Evolutionary conservation across 768 basidiomycete genomes (phyloP).

Genomic region (Lentinus tigrinus): DNA sequence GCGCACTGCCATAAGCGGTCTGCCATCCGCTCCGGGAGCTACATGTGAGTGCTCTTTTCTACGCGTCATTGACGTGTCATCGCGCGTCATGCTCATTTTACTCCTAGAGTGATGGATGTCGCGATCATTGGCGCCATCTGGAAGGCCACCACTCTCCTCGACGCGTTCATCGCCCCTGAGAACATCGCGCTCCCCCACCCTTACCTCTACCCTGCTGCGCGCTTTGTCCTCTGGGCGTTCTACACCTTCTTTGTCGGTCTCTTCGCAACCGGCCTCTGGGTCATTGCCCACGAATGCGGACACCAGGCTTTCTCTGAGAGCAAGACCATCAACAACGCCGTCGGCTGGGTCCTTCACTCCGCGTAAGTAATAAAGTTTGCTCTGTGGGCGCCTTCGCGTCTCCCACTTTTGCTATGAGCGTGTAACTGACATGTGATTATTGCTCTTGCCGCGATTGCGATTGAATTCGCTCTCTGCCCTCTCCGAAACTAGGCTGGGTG

Average conservation of each 20-base stretch:
- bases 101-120: constrained; percentile 68
- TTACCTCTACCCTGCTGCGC: constrained; percentile 57
- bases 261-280: constrained; percentile 91
- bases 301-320: constrained; percentile 96
- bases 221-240: constrained; percentile 71
- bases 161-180: constrained; percentile 58
- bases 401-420: background rate
- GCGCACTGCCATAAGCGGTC: constrained; percentile 91
- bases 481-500: constrained; percentile 62
- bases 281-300: constrained; percentile 92
- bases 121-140: constrained; percentile 66
- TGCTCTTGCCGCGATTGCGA: background rate
- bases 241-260: constrained; percentile 84
- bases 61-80: constrained; percentile 2
- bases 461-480: constrained; percentile 2
- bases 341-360: constrained; percentile 92
- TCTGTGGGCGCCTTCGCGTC: background rate
- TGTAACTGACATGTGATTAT: constrained; percentile 25
- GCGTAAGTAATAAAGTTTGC: constrained; percentile 46
- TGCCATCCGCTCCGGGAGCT: constrained; percentile 71
- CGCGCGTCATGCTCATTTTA: constrained; percentile 9
- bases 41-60: constrained; percentile 55
- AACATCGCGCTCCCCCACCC: constrained; percentile 57
- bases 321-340: constrained; percentile 86
- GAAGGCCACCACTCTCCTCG: constrained; percentile 64